Conservation (phyloP, 345 rosid species). For the Diplotaxis tenuifolia region DNA sequence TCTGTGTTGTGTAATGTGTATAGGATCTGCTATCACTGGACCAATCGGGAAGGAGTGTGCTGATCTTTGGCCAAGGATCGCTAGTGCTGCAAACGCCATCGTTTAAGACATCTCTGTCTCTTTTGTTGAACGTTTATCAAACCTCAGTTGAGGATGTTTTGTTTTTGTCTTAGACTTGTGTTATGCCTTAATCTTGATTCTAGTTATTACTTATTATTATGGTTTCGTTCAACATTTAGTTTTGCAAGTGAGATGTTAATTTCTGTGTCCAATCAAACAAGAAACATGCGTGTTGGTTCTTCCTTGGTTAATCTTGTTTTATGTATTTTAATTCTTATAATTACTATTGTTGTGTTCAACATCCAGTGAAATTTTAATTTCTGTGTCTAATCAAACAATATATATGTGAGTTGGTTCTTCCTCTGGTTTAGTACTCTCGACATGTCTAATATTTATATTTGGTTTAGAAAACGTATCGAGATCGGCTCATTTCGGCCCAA, state of each 20-base stretch:
- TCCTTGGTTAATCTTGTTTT: background rate
- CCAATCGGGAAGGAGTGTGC: slow-evolving; percentile 88
- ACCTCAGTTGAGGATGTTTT: slow-evolving; percentile 12
- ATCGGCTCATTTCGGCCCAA: background rate
- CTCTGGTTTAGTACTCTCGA: background rate
- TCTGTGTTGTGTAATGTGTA: background rate
- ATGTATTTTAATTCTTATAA: too few relatives aligned
- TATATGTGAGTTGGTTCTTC: background rate
- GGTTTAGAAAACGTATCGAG: background rate
- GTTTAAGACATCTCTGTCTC: slow-evolving; percentile 18
- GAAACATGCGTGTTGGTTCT: background rate
- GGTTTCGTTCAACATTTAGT: background rate
- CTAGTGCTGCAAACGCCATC: slow-evolving; percentile 46
- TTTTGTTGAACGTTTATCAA: background rate
- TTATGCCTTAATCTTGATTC: background rate
- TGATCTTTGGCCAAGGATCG: slow-evolving; percentile 66
- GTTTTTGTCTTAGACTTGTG: slow-evolving; percentile 20
- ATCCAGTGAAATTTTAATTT: background rate
- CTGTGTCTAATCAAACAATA: background rate
- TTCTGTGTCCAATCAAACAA: background rate
- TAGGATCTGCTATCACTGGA: slow-evolving; percentile 83
- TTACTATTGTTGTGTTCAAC: background rate
- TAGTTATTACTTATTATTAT: background rate
- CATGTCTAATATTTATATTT: too few relatives aligned
- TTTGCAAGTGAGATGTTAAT: background rate